Base-by-base conservation (phyloP, 2,329 filamentous ascomycete species). In the Penicillium digitatum region DNA sequence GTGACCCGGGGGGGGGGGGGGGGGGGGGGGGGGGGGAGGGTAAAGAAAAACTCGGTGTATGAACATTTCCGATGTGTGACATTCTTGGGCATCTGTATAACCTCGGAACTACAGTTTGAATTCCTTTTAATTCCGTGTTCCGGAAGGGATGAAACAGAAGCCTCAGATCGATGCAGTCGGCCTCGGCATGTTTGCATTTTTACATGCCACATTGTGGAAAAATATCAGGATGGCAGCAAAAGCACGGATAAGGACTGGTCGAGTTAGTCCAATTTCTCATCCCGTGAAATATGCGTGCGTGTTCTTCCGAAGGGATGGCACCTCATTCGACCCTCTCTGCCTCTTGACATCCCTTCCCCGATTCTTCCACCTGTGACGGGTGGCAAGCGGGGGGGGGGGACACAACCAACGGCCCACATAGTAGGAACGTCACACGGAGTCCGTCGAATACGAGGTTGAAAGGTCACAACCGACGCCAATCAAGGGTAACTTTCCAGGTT, bases 41-140 rank as follows among this genome's bases (percentile, higher is more conserved):
- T n/a, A n/a, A n/a, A n/a, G 26, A 40, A 51, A 46, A 47, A 32
- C 35, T 64, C 60, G 60, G 62, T 54, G 57, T 59, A 62, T 57
- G 61, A 48, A 53, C 57, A 57, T 61, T 60, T 49, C 57, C 26
- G 35, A 42, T 42, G 55, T 48, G 40, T 44, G 31, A 40, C 49
- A 38, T 51, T 34, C 43, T 8, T 40, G 18, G 18, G 40, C 49
- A 52, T 49, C 37, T 49, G 54, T 57, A 54, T 26, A 39, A 53
- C 51, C 51, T 53, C 51, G 51, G 51, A 40, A 48, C 29, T 20
- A 20, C 18, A 45, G 4, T 9, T 11, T 49, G 27, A 16, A 34
- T 42, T 27, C 20, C 20, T 22, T 7, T 27, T n/a, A 5, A 44
- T 42, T 12, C 8, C 16, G 20, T 8, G 11, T 24, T 43, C 48